Evolutionary conservation across 2,329 filamentous ascomycete genomes (phyloP).

Genomic region (Microcyclospora pomicola): DNA sequence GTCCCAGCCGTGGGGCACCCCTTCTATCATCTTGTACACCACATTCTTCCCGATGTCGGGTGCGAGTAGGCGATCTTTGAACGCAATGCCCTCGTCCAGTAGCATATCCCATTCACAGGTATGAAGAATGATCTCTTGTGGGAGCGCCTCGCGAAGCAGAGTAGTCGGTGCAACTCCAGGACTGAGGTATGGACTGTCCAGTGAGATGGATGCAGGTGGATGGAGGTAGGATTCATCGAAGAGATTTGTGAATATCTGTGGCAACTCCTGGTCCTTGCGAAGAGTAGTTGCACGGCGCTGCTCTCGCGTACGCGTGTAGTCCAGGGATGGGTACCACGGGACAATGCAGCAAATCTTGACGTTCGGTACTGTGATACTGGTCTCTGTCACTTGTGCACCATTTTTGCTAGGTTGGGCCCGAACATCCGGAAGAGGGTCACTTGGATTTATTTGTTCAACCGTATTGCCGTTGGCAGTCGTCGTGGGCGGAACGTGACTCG

Average conservation of each 20-base stretch:
- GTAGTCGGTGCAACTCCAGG: conserved; percentile 42
- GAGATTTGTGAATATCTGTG: conserved; percentile 37
- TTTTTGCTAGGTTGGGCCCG: conserved; percentile 3
- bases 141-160: conserved; percentile 40
- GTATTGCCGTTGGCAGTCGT: background rate
- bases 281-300: conserved; percentile 42
- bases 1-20: conserved; percentile 52
- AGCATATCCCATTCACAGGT: conserved; percentile 56
- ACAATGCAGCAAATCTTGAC: conserved; percentile 43
- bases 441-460: conserved; percentile 4
- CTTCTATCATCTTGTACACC: conserved; percentile 43
- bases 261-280: conserved; percentile 39
- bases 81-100: conserved; percentile 46
- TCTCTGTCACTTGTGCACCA: conserved; percentile 3
- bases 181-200: conserved; percentile 44
- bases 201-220: conserved; percentile 30
- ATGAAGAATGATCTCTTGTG: conserved; percentile 47
- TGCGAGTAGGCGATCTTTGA: conserved; percentile 42
- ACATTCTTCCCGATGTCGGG: conserved; percentile 36
- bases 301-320: conserved; percentile 47
- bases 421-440: conserved; percentile 5
- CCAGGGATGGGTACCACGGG: conserved; percentile 49
- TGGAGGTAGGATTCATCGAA: conserved; percentile 38
- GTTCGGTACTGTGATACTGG: conserved; percentile 5
- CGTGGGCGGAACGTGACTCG: background rate